Conservation (phyloP, 2,329 filamentous ascomycete genomes). For the Epicoccum nigrum region DNA sequence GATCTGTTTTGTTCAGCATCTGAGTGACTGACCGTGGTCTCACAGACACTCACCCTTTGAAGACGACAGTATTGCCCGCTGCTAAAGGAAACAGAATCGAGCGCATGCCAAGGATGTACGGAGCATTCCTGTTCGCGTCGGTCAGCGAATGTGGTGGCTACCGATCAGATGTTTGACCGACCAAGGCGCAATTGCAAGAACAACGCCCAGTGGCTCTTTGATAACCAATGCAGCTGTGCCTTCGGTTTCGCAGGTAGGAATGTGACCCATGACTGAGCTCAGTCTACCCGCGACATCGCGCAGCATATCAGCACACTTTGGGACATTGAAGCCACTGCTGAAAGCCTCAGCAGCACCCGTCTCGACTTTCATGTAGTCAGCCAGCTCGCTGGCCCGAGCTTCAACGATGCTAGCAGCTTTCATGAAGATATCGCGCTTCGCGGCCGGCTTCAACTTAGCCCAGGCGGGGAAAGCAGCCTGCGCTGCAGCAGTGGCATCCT, state of each 20-base stretch:
- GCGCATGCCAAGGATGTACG: constrained; percentile 51
- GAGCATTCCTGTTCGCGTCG: constrained; percentile 56
- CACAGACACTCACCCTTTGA: constrained; percentile 31
- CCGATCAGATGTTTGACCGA: constrained; percentile 47
- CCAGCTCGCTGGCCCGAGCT: constrained; percentile 65
- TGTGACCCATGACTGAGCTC: constrained; percentile 54
- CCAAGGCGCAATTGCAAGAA: constrained; percentile 83
- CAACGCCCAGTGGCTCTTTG: constrained; percentile 79
- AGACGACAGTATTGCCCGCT: constrained; percentile 56
- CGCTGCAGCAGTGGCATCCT: constrained; percentile 65
- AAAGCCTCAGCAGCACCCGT: constrained; percentile 57
- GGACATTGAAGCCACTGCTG: constrained; percentile 49
- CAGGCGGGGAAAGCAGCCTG: constrained; percentile 72
- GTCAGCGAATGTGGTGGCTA: background rate
- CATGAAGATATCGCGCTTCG: constrained; percentile 72
- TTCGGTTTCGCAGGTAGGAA: constrained; percentile 56
- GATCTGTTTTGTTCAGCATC: constrained; percentile 18
- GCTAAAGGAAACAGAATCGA: constrained; percentile 62
- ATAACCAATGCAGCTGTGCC: constrained; percentile 67
- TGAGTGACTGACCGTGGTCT: background rate
- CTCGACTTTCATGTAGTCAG: constrained; percentile 64
- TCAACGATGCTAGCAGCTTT: constrained; percentile 71
- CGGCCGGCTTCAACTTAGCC: constrained; percentile 65
- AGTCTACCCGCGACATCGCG: constrained; percentile 60
- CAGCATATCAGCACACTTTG: constrained; percentile 52